Percentiles rank a stretch among this genome's conserved stretches.
phyloP scores from a whole-genome alignment of 192 early-diverging fungal species.

The Coemansia furcata region DNA sequence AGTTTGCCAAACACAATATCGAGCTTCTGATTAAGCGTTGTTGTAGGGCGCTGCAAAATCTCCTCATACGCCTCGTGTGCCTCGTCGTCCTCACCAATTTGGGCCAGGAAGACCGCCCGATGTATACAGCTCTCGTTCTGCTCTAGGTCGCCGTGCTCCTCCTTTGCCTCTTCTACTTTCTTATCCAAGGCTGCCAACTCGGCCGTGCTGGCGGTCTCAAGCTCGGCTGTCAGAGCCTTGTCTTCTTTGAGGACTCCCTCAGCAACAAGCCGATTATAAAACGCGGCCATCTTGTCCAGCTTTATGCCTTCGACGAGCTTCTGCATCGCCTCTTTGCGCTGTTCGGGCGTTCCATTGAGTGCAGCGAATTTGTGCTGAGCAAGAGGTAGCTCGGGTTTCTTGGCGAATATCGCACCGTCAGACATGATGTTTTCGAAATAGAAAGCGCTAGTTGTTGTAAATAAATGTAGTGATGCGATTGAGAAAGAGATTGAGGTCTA shows the following conservation, averaged over 20 bases:
- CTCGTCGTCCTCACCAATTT: slow-evolving; percentile 96
- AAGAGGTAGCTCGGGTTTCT: slow-evolving; percentile 88
- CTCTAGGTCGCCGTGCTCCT: slow-evolving; percentile 88
- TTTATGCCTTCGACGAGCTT: slow-evolving; percentile 73
- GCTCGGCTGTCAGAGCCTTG: slow-evolving; percentile 30
- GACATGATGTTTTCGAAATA: slow-evolving; percentile 48
- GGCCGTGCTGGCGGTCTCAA: slow-evolving; percentile 69
- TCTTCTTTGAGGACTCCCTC: slow-evolving; percentile 33
- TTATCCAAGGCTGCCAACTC: slow-evolving; percentile 78
- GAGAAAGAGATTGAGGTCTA: background rate
- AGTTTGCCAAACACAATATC: slow-evolving; percentile 92
- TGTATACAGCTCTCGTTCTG: slow-evolving; percentile 68
- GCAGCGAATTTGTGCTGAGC: slow-evolving; percentile 81
- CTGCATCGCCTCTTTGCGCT: slow-evolving; percentile 64
- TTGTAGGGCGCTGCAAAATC: slow-evolving; percentile 81
- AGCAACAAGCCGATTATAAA: slow-evolving; percentile 20
- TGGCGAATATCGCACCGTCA: slow-evolving; percentile 62
- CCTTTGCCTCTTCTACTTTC: slow-evolving; percentile 82
- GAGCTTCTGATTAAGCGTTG: slow-evolving; percentile 86
- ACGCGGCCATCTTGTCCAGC: slow-evolving; percentile 71
- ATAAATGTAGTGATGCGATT: background rate
- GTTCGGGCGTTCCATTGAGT: slow-evolving; percentile 68
- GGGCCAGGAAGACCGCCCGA: slow-evolving; percentile 85
- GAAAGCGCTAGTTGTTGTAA: background rate
- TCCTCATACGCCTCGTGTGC: slow-evolving; percentile 80